phyloP scores from a whole-genome alignment of 371 early-diverging fungal genomes.

The Mortierella sp. region DNA sequence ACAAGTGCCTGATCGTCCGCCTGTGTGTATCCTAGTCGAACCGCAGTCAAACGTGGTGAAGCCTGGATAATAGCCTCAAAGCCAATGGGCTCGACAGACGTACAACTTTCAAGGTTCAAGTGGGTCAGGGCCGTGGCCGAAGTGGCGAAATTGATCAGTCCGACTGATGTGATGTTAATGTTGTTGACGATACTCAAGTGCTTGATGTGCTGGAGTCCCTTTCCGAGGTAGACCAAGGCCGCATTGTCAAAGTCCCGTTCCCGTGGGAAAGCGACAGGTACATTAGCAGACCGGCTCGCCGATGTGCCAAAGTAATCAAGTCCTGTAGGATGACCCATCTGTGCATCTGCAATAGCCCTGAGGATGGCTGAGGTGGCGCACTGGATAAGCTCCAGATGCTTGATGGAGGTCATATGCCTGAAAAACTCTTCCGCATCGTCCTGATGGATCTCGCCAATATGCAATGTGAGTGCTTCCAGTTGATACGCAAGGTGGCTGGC shows the following conservation, averaged over 20 bases:
- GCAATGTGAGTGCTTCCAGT: background rate
- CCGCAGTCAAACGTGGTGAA: constrained; percentile 1
- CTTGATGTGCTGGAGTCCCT: background rate
- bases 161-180: background rate
- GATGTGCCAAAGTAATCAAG: background rate
- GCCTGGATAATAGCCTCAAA: constrained; percentile 12
- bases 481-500: background rate
- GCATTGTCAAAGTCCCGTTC: constrained; percentile 9
- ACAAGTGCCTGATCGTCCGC: background rate
- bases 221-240: background rate
- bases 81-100: background rate
- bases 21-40: background rate
- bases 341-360: background rate
- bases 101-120: constrained; percentile 10
- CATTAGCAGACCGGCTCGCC: too few species aligned
- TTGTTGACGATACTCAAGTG: constrained; percentile 6
- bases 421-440: constrained; percentile 17
- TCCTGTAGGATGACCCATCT: background rate
- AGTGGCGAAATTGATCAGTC: constrained; percentile 2
- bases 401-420: constrained; percentile 3
- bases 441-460: background rate
- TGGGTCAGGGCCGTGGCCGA: constrained; percentile 7
- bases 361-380: constrained; percentile 4
- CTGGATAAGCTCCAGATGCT: constrained; percentile 4
- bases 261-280: background rate